Base-by-base conservation (phyloP, 1,139 yeast genomes). In the Suhomyces yuchorum region DNA sequence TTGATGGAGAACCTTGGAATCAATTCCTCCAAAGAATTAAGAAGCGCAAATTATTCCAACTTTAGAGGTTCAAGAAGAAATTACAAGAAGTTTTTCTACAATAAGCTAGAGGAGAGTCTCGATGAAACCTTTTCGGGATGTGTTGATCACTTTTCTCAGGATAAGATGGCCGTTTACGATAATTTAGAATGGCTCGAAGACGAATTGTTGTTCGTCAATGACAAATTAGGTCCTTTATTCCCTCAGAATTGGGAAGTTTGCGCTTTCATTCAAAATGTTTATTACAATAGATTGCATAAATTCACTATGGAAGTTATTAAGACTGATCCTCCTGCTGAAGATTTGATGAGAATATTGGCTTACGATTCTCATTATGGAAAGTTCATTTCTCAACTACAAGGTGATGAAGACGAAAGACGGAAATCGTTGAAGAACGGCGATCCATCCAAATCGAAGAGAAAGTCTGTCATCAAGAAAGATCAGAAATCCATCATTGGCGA, bases 171-270 rank as follows among this genome's bases (percentile, higher is more conserved):
- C 18, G 82, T 92, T 2, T 75, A 87, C 52, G 86, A 85, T 37
- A 84, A 87, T 53, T 70, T 92, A 45, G 85, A 84, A 49, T 92
- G 97, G 95, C 78, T 92, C 17, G 91, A 87, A 62, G 85, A 86
- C 53, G 98, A 93, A 59, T 68, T 93, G 50, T 68, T 77, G 28
- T 78, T 85, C 51, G 89, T 87, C 1, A 78, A 81, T 47, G 78
- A 79, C 35, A 82, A 81, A 19, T 68, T 90, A 41, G 66, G 76
- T 2, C 73, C 72, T n/a, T 75, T 85, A 44, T 91, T 96, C 26
- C 85, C 88, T 0, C 53, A 57, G 9, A 73, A 78, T 48, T 93
- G 98, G 98, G 77, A 82, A 42, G 75, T 92, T 24, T 82, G 84
- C 56, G 71, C 77, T 20, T 80, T 79, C 51, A 80, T 85, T 47